Base-by-base conservation (phyloP, 306 rosid genomes). In the Cicer yamashitae region DNA sequence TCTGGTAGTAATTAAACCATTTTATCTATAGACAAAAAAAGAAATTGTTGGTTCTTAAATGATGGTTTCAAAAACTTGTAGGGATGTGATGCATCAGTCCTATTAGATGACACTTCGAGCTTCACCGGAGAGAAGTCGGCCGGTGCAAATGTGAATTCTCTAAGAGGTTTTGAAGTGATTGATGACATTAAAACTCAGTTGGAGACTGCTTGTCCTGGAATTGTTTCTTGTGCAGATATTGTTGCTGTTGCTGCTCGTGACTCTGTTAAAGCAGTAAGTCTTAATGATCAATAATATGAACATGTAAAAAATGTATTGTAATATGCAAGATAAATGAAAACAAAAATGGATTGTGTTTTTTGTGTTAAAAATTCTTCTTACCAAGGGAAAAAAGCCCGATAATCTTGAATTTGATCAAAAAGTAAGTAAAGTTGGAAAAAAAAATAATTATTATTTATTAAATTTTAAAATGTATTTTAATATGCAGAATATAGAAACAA, bases 41-140 rank as follows among this genome's bases (percentile, higher is more conserved):
- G 1, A 22, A 25, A 25, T 2, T 25, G 34, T 45, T 59, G 71
- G n/a, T 38, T 11, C 40, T 7, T 57, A 9, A 61, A 20, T 38
- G 14, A 47, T 52, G 39, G 14, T 59, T 54, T 18, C 13, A 22
- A 15, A 34, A 41, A 20, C 39, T 20, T 73, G 72, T 58, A 91
- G 96, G 96, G 94, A 65, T 91, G 92, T 68, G 96, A 91, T 81
- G 94, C 88, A 74, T 91, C 96, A 18, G 85, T 89, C 47, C 64
- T 91, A 8, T 68, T 89, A 56, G 92, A 91, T 71, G 96, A 91
- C 87, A 91, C 92, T 7, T 76, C 88, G 6, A 78, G 67, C 82
- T 82, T 88, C 22, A 87, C 84, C 0, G 94, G 96, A 67, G 94
- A 91, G 79, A 87, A 91, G 44, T 82, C 93, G 64, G 94, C 96